phyloP scores from a whole-genome alignment of 495 filamentous ascomycete species.

The Glutinoglossum americanum region DNA sequence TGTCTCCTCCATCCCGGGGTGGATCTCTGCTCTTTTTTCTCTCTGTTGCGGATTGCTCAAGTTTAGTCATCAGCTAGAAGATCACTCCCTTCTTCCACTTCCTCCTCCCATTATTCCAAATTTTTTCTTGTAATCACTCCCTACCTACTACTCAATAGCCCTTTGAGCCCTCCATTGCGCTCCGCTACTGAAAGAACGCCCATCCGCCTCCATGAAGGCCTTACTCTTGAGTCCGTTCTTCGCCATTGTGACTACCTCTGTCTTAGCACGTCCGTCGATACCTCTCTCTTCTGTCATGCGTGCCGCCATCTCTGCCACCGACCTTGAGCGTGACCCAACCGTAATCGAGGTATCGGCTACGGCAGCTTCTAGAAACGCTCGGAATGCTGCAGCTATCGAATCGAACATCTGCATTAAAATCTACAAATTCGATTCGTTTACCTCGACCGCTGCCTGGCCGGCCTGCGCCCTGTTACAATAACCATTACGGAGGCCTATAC shows the following conservation, averaged over 20 bases:
- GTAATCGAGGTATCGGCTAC: not conserved
- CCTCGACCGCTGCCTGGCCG: slow-evolving; percentile 2
- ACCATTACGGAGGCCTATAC: not conserved
- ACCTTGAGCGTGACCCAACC: not conserved
- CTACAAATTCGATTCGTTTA: slow-evolving; percentile 3
- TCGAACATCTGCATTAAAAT: slow-evolving; percentile 10
- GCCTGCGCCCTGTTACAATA: not conserved
- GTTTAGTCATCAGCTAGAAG: no score
- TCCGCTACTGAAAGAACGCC: not conserved
- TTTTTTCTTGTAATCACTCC: not conserved
- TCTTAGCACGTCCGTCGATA: not conserved
- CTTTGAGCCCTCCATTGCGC: not conserved
- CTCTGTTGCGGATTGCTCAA: not conserved
- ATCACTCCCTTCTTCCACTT: no score
- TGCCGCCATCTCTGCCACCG: not conserved
- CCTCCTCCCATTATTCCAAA: no score
- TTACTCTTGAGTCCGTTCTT: not conserved
- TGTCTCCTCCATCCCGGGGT: no score
- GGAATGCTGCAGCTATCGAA: not conserved
- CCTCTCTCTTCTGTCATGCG: not conserved
- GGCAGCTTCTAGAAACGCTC: not conserved
- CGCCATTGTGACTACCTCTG: not conserved
- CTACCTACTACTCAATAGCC: not conserved
- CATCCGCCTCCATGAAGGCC: not conserved
- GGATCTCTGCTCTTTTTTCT: not conserved